Evolutionary conservation across 2,329 filamentous ascomycete genomes (phyloP), one percentile per base, ranked within the genome.

Genomic region (Exophiala sp.): DNA sequence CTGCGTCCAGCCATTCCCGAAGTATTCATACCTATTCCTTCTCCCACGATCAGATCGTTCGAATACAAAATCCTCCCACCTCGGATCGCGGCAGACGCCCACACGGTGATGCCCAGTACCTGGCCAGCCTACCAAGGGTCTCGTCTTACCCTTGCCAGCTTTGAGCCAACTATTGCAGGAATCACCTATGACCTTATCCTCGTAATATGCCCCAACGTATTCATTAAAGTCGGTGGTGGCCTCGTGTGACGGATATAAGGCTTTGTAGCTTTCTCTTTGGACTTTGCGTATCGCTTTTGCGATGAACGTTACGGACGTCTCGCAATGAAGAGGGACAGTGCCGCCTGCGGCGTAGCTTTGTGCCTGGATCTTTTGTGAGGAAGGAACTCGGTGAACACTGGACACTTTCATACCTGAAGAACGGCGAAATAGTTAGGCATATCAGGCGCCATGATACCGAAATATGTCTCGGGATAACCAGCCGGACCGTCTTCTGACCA

Each of bases 11-110:
- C 50, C 50, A 20, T 47, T 52, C 7, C 50, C 50, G 32, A 52
- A 47, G 33, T 52, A 52, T 21, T 47, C 50, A 32, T 39, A 52
- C 4, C 50, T 21, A 14, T 52, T 52, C 16, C 50, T 20, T 12
- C 36, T 39, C n/a, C 29, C 42, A n/a, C 35, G 2, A 7, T 40
- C 34, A 36, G 16, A 14, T n/a, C 32, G 42, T 18, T 66, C 62
- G 50, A 71, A 71, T 14, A 65, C 59, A 49, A 63, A 71, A 50
- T 71, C 68, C 42, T 71, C 70, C 69, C 68, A 72, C 3, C 68
- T 64, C 5, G 70, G 69, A 24, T 66, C 55, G 1, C 61, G 55
- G 4, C 69, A 58, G 2, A 61, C 63, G 46, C 69, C 65, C 57
- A 68, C 63, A 2, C 68, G 61, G 51, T 72, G 69, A 20, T 71